Conservation (phyloP, 1,284 basidiomycete species). For the Blastosporella zonata region DNA sequence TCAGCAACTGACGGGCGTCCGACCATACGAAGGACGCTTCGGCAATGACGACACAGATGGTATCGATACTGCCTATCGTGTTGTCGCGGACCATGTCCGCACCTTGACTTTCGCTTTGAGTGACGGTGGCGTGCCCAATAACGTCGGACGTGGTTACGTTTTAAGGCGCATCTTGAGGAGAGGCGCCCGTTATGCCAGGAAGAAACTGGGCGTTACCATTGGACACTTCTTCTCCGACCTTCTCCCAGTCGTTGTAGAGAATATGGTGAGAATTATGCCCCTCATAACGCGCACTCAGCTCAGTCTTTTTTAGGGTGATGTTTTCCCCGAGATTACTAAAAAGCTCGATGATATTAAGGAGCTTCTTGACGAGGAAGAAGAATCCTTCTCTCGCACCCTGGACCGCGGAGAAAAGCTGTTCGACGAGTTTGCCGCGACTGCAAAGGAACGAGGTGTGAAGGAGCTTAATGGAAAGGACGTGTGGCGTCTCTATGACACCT, state of each 20-base stretch:
- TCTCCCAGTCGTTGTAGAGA: slow-evolving; percentile 85
- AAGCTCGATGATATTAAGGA: slow-evolving; percentile 87
- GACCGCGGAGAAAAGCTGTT: slow-evolving; percentile 97
- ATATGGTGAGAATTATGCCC: slow-evolving; percentile 63
- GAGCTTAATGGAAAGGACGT: slow-evolving; percentile 89
- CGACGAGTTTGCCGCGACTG: slow-evolving; percentile 81
- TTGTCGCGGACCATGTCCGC: slow-evolving; percentile 95
- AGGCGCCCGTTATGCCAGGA: slow-evolving; percentile 92
- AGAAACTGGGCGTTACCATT: slow-evolving; percentile 93
- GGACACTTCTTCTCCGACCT: slow-evolving; percentile 95
- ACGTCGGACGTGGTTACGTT: slow-evolving; percentile 95
- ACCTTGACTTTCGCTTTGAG: slow-evolving; percentile 95
- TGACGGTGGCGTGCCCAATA: slow-evolving; percentile 95
- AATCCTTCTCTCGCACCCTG: slow-evolving; percentile 93
- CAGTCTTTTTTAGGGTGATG: slow-evolving; percentile 56
- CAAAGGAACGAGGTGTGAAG: slow-evolving; percentile 62
- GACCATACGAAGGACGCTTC: slow-evolving; percentile 87
- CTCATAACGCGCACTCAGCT: background rate
- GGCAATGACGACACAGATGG: slow-evolving; percentile 93
- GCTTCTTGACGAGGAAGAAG: slow-evolving; percentile 96
- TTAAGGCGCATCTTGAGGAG: slow-evolving; percentile 88
- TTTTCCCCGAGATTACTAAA: slow-evolving; percentile 93
- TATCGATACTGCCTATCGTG: slow-evolving; percentile 96
- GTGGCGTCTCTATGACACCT: slow-evolving; percentile 98
- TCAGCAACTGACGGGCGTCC: slow-evolving; percentile 85